Percentiles rank a stretch among this genome's conserved stretches.
Evolutionary conservation across 306 rosid species (phyloP).

Genomic region (Prinsepia uniflora): DNA sequence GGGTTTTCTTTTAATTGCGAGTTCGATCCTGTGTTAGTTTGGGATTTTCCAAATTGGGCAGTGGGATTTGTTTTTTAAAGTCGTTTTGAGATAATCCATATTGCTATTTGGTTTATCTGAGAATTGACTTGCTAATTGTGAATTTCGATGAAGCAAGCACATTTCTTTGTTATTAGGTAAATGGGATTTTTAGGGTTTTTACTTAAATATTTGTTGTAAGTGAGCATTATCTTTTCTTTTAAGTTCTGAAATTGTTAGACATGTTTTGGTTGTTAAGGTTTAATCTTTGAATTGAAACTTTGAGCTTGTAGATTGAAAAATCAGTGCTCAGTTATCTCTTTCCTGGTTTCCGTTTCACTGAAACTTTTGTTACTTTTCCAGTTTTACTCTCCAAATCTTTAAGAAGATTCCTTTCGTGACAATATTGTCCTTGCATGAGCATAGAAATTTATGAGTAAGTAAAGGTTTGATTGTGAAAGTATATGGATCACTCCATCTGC

Average conservation of each 20-base stretch:
- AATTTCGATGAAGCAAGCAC: background rate
- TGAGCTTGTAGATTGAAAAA: too few relatives aligned
- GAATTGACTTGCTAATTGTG: background rate
- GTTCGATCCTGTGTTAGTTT: background rate
- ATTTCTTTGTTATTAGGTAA: background rate
- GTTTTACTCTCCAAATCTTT: background rate
- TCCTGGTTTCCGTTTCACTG: too few relatives aligned
- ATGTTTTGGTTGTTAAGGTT: too few relatives aligned
- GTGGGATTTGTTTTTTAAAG: background rate
- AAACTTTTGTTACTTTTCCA: too few relatives aligned
- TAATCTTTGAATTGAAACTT: too few relatives aligned
- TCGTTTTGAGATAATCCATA: background rate
- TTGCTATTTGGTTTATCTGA: background rate
- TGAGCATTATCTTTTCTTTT: background rate
- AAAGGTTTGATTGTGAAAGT: background rate
- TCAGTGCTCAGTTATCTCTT: too few relatives aligned
- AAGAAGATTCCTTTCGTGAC: background rate
- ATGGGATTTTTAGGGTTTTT: background rate
- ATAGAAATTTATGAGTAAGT: background rate
- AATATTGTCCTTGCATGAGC: too few relatives aligned
- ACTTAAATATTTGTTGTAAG: background rate
- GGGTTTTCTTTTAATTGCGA: background rate
- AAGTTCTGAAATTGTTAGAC: too few relatives aligned
- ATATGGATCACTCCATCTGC: too few relatives aligned
- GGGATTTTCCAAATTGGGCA: background rate